A percentile compares a stretch with the other conserved stretches of the same genome.
Evolutionary conservation across 495 filamentous ascomycete species (phyloP).

Genomic region (Entonaema liquescens): DNA sequence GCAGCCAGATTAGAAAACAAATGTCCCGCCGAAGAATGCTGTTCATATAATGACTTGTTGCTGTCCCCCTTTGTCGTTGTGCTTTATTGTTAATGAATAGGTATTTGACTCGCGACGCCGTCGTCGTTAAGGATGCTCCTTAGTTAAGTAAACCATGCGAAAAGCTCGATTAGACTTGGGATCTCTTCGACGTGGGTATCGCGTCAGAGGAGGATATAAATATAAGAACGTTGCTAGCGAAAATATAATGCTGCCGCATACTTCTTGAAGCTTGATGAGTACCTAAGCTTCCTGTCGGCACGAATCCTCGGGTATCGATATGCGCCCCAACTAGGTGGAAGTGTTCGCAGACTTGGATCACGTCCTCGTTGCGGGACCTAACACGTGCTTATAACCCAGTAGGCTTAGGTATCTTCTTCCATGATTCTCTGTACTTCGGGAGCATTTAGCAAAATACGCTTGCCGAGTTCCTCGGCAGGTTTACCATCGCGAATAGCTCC

Average conservation of each 20-base stretch:
- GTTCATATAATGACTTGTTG: neutral
- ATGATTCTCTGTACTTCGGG: constrained; percentile 59
- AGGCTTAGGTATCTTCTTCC: constrained; percentile 51
- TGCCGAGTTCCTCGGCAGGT: constrained; percentile 76
- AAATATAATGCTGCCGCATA: neutral
- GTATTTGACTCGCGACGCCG: neutral
- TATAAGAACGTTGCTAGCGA: neutral
- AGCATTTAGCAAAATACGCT: constrained; percentile 79
- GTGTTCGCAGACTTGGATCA: neutral
- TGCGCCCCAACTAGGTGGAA: neutral
- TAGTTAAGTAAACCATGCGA: neutral
- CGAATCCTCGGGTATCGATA: neutral
- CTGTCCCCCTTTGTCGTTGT: neutral
- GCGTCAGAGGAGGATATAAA: neutral
- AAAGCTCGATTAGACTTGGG: neutral
- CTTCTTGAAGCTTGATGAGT: neutral
- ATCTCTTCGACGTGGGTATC: neutral
- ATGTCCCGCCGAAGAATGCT: too few species aligned
- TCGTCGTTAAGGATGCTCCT: neutral
- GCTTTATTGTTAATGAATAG: neutral
- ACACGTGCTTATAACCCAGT: neutral
- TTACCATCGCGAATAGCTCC: constrained; percentile 86
- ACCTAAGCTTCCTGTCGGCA: neutral
- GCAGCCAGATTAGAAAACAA: too few species aligned
- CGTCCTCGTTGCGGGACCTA: neutral